Conservation (phyloP, 169 alveolate species). For the Plasmodium malariae region DNA sequence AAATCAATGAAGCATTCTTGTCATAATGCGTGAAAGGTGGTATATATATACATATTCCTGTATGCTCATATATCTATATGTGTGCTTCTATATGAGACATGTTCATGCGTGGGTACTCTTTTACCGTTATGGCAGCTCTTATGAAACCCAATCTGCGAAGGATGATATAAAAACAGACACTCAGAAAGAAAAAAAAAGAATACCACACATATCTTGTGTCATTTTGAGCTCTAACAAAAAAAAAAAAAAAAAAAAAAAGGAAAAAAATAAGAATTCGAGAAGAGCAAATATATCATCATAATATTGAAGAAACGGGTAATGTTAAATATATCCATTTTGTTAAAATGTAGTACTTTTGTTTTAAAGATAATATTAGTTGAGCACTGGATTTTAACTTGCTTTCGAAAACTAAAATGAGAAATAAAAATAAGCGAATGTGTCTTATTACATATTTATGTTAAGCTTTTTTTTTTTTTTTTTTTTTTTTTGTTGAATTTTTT, state of each 20-base stretch:
- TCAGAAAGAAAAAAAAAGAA: constrained; percentile 63
- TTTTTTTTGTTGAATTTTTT: too few relatives aligned
- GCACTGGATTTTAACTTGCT: constrained; percentile 59
- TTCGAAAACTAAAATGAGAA: constrained; percentile 40
- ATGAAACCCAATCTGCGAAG: constrained; percentile 65
- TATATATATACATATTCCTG: constrained; percentile 8
- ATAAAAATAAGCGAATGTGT: not conserved
- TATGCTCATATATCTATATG: not conserved
- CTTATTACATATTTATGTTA: not conserved
- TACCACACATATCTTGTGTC: constrained; percentile 75
- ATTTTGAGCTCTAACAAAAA: constrained; percentile 41
- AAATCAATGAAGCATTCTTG: not conserved
- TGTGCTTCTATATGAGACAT: not conserved
- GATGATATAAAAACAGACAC: constrained; percentile 51
- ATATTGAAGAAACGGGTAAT: not conserved
- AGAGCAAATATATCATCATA: not conserved
- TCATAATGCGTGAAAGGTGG: not conserved
- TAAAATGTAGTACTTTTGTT: constrained; percentile 23
- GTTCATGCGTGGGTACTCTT: not conserved
- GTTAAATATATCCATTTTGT: not conserved
- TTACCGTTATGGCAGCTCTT: constrained; percentile 55
- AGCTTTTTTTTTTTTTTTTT: not conserved
- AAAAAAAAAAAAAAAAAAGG: not conserved
- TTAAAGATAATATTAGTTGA: constrained; percentile 47
- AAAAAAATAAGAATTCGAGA: not conserved